These are phyloP conservation scores for Globisporangium spinosum DNA, from an alignment of 352 stramenopile species.

Conservation along the genomic window DNA sequence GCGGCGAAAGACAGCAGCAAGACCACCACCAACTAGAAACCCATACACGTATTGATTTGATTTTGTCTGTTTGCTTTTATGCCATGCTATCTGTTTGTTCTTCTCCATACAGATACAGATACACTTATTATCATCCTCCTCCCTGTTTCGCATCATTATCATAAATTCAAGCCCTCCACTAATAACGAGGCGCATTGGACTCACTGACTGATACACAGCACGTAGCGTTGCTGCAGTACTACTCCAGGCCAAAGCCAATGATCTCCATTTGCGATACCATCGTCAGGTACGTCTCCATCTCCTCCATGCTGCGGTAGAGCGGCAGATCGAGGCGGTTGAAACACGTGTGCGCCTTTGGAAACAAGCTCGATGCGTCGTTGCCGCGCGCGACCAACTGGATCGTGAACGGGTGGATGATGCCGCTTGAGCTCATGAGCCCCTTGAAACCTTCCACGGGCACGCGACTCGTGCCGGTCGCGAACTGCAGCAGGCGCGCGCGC, in stretches of 20 bases:
- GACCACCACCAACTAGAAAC: neutral
- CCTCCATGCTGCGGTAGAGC: constrained; percentile 57
- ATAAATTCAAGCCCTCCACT: neutral
- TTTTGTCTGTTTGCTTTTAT: constrained; percentile 9
- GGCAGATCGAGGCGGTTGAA: constrained; percentile 83
- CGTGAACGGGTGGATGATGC: constrained; percentile 80
- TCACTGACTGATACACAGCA: neutral
- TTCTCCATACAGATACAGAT: neutral
- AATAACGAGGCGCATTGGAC: neutral
- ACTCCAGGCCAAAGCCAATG: constrained; percentile 73
- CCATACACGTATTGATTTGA: constrained; percentile 5
- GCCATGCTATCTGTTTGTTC: constrained; percentile 1
- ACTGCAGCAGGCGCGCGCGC: constrained; percentile 69
- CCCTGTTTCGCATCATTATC: neutral
- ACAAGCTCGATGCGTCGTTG: constrained; percentile 40
- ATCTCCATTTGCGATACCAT: constrained; percentile 84
- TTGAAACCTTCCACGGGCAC: constrained; percentile 81
- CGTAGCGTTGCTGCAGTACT: constrained; percentile 7
- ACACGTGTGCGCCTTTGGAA: constrained; percentile 79
- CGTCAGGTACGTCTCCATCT: constrained; percentile 74
- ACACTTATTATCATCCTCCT: neutral
- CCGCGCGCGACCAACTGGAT: constrained; percentile 61
- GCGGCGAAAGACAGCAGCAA: constrained; percentile 15
- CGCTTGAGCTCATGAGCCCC: constrained; percentile 71
- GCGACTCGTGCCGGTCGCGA: constrained; percentile 70